phyloP scores from a whole-genome alignment of 495 filamentous ascomycete genomes.

The Penicillium nucicola region DNA sequence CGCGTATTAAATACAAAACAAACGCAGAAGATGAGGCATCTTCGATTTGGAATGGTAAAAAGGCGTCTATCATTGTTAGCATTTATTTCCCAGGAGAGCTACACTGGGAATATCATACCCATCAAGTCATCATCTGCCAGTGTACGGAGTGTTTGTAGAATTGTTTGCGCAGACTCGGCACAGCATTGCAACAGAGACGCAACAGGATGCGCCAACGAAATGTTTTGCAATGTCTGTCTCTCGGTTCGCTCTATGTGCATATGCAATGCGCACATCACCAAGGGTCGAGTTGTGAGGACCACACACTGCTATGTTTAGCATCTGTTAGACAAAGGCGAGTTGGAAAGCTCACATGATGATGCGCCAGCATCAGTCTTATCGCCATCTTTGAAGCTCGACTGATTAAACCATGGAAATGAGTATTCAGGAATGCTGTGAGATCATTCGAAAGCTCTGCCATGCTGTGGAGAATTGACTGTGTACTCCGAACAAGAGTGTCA shows the following conservation, averaged over 20 bases:
- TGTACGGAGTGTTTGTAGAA: conserved; percentile 29
- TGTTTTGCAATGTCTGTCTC: conserved; percentile 16
- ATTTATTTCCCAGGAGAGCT: not conserved
- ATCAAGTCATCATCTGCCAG: conserved; percentile 30
- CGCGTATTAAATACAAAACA: conserved; percentile 27
- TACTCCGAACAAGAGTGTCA: conserved; percentile 24
- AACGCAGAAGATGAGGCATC: conserved; percentile 32
- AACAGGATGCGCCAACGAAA: conserved; percentile 18
- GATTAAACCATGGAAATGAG: conserved; percentile 27
- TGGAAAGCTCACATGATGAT: conserved; percentile 25
- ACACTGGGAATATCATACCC: conserved; percentile 10
- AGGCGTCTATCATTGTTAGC: conserved; percentile 16
- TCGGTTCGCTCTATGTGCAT: conserved; percentile 28
- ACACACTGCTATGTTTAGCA: conserved; percentile 18
- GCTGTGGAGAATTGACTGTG: conserved; percentile 25
- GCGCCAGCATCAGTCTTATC: conserved; percentile 27
- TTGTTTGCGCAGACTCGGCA: conserved; percentile 30
- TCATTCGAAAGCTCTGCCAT: conserved; percentile 29
- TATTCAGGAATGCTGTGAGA: conserved; percentile 23
- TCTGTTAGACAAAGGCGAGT: not conserved
- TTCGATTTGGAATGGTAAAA: conserved; percentile 32
- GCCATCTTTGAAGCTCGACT: conserved; percentile 30
- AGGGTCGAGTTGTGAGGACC: conserved; percentile 27
- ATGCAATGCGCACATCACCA: conserved; percentile 33
- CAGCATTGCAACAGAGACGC: conserved; percentile 30